Conservation (phyloP, 305 asterid species). For the Nicotiana rustica region DNA sequence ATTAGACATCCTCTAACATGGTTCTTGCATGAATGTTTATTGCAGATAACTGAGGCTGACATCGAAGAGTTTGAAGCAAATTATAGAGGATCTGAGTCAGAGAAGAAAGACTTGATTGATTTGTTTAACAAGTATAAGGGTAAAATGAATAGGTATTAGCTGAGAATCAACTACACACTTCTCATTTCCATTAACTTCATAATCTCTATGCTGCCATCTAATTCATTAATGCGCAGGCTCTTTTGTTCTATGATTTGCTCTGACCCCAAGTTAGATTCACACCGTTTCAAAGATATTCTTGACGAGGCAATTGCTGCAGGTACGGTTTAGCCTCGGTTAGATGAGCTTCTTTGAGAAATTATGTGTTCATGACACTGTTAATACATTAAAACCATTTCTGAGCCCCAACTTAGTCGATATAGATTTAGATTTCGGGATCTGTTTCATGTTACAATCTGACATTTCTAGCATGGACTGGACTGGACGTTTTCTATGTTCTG, state of each 20-base stretch:
- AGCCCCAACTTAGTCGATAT: background rate
- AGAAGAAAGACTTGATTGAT: constrained; percentile 78
- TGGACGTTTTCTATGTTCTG: background rate
- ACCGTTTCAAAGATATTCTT: constrained; percentile 81
- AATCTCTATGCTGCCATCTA: background rate
- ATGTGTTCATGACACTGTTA: background rate
- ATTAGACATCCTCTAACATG: background rate
- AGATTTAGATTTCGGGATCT: background rate
- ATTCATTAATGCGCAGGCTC: constrained; percentile 58
- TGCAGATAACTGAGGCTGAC: constrained; percentile 76
- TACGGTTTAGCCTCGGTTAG: constrained; percentile 32
- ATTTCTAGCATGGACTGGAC: background rate
- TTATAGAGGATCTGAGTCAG: constrained; percentile 81
- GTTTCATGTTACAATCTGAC: background rate
- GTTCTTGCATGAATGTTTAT: constrained; percentile 31
- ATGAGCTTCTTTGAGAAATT: background rate
- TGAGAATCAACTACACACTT: background rate
- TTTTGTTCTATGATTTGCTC: constrained; percentile 90
- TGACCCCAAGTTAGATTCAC: constrained; percentile 74
- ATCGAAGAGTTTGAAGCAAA: constrained; percentile 84
- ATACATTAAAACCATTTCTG: background rate
- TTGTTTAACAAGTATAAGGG: constrained; percentile 69
- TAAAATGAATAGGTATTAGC: constrained; percentile 69
- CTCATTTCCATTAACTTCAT: background rate
- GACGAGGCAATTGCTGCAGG: constrained; percentile 78